phyloP scores from a whole-genome alignment of 257 asterid genomes.

The Echites panduratus region DNA sequence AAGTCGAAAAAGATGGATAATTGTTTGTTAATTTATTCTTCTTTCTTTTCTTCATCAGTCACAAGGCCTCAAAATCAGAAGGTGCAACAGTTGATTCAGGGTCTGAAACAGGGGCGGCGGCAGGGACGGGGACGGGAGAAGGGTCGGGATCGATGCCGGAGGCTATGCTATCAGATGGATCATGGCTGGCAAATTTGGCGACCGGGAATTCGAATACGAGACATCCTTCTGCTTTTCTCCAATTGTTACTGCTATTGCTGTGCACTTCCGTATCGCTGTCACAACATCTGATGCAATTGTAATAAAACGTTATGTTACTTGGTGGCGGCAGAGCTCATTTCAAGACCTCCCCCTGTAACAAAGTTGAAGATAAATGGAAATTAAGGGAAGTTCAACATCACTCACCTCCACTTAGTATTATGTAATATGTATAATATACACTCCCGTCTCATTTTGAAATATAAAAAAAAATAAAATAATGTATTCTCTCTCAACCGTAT shows the following conservation, averaged over 20 bases:
- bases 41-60: slow-evolving; percentile 19
- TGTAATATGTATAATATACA: too few relatives aligned
- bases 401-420: too few relatives aligned
- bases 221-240: slow-evolving; percentile 11
- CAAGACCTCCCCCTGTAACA: too few relatives aligned
- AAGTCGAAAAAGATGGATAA: background rate
- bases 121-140: slow-evolving; percentile 21
- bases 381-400: too few relatives aligned
- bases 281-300: slow-evolving; percentile 18
- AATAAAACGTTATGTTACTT: background rate
- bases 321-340: background rate
- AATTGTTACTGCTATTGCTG: slow-evolving; percentile 15
- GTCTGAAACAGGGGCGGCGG: slow-evolving; percentile 1
- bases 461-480: too few relatives aligned
- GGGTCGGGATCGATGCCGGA: slow-evolving; percentile 31
- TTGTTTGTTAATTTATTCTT: background rate
- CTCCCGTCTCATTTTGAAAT: too few relatives aligned
- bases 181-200: slow-evolving; percentile 74
- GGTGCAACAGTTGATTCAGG: slow-evolving; percentile 23
- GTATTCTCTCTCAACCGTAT: too few relatives aligned
- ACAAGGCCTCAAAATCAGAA: slow-evolving; percentile 37
- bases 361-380: too few relatives aligned
- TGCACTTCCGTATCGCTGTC: slow-evolving; percentile 23
- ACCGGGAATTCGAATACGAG: slow-evolving; percentile 40
- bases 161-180: slow-evolving; percentile 55